Base-by-base conservation (phyloP, 2,329 filamentous ascomycete genomes). In the Aureobasidium sp. region DNA sequence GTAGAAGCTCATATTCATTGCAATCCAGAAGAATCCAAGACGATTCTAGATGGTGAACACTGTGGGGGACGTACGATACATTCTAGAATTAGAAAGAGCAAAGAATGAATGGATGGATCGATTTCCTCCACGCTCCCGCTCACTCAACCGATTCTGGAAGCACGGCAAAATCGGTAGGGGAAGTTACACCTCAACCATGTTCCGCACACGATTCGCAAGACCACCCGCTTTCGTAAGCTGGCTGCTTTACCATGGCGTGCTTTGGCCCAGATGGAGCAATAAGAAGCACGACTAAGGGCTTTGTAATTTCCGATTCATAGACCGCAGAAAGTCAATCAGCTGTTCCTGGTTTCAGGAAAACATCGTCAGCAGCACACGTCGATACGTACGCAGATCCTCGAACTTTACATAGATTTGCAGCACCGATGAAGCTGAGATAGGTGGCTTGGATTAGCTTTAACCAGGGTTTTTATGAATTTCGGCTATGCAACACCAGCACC, bases 141-240 rank as follows among this genome's bases (percentile, higher is more conserved):
- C 47, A 15, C 47, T 51, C 47, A 36, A 36, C 47, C 47, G 32
- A 29, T 51, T 60, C 46, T 51, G 48, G 57, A 60, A 60, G 57
- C 34, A 36, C 57, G 46, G 46, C 15, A 60, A 26, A 6, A 26
- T n/a, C 34, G 57, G 44, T 26, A 60, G 46, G 57, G 57, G n/a
- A 39, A 12, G 32, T 20, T 34, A 20, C 55, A 39, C 26, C 23
- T 42, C 53, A 36, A 20, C 41, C 55, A 42, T 48, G 42, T 58
- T 58, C 27, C 32, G 20, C 29, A 32, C 29, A 48, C 12, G 39
- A 58, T 58, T 58, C 55, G 41, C 42, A 58, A 58, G 37, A 46
- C 15, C 23, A 15, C 44, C 37, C 23, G 20, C 51, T 26, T 13
- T 34, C 20, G n/a, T 58, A 29, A 48, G 42, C 42, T 48, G 32